Base-by-base conservation (phyloP, 164 flowering plant species). In the Brasenia schreberi region DNA sequence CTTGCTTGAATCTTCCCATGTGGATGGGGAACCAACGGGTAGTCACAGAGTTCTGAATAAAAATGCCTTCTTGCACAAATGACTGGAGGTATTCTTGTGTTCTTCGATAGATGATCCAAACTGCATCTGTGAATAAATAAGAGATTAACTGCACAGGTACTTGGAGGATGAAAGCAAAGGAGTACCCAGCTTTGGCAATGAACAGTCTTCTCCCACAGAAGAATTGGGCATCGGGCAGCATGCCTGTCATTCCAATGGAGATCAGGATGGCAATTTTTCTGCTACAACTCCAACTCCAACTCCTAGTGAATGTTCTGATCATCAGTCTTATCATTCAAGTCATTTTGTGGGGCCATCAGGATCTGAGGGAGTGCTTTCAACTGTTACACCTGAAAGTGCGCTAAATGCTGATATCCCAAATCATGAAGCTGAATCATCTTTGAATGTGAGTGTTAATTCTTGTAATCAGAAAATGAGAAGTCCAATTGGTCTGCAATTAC, bases 381-480 rank as follows among this genome's bases (percentile, higher is more conserved):
- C 19, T 43, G 76, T 67, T 61, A 87, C 97, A 66, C 95, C 98
- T 23, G 82, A 83, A 63, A 81, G 71, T 67, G 67, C 64, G 44
- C 43, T 66, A 9, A 43, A 18, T 44, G 64, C 27, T 0, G 72
- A 67, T 59, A 17, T 60, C n/a, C 67, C 33, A 69, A 63, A 63
- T 70, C 71, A 73, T 61, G 92, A 84, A 72, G 62, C n/a, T 27
- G 95, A 84, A 65, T 78, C 85, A 59, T 71, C 83, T 76, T 67
- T 78, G 63, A 83, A 76, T 70, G 61, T 66, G 72, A 93, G 95
- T 76, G 95, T 85, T 39, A 89, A 89, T 77, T 89, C 92, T 75
- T 81, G 77, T 77, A 52, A 74, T 53, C 81, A 75, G 66, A 89
- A 89, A 73, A 81, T 84, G 75, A 89, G 89, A 75, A 86, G 63